Evolutionary conservation across 257 asterid species (phyloP), one percentile per base, ranked within the genome.

Genomic region (Nicotiana sylvestris): DNA sequence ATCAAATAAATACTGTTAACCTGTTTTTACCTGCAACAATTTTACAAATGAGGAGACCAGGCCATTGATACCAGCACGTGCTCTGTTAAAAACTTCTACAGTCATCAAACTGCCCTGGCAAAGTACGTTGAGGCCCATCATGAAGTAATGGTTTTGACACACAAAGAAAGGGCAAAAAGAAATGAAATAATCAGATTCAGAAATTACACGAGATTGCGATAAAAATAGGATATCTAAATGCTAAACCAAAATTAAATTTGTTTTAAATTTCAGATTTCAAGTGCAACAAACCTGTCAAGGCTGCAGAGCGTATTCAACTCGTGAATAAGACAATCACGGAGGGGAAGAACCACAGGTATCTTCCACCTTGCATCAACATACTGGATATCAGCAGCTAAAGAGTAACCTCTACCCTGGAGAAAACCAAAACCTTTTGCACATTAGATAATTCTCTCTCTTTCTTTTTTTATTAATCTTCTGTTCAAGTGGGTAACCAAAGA

Each of bases 281-380:
- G 35, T 55, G 74, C 51, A 27, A 83, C 93, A 84, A 83, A 95
- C 98, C 98, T 90, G 86, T 96, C 97, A 81, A 96, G 89, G 84
- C 86, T 86, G 91, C 99, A 96, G n/a, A 94, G 80, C 90, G 86
- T 66, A 84, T 83, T 86, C 88, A 96, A 84, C 92, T 96, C 99
- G 66, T 91, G 92, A 76, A 87, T 85, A 58, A 90, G 92, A 87
- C 98, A 96, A 89, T 96, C 99, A 32, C 91, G 98, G 66, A 96
- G 93, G 51, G 98, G 99, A 83, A 93, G 94, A 88, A 96, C 90
- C 81, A 92, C 96, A 0, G 98, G 98, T 62, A 90, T 83, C 85
- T 85, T 87, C 97, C 97, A 92, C 88, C 99, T 90, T 77, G 98
- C 95, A 88, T 95, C 98, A 85, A 92, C 93, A 86, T 88, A 95